Base-by-base conservation (phyloP, 441 rosid species). In the Populus trichocarpa region DNA sequence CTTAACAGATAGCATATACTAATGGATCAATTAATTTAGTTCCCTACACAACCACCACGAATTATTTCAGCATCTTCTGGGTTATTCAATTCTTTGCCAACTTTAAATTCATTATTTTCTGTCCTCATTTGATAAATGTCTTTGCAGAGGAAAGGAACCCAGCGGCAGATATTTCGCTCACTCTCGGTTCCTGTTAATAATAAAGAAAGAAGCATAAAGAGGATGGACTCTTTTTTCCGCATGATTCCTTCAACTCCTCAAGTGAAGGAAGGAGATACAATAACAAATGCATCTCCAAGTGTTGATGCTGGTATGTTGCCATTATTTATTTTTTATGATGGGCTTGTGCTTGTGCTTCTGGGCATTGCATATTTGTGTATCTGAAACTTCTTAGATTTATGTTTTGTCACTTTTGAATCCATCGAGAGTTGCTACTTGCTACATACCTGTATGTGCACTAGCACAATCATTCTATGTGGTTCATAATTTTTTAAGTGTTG, bases 241-340 rank as follows among this genome's bases (percentile, higher is more conserved):
- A 87, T 96, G 25, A 86, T 96, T 78, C 91, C 97, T 65, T 85
- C 96, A 20, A 96, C 95, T 69, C 96, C 99, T 77, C 90, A 84
- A 81, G 87, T 87, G 69, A 90, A 85, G 76, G 94, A 92, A 84
- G 94, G 92, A 80, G 93, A 89, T 23, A 63, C 22, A 16, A 72
- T 72, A 32, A 46, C 85, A 72, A 78, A 80, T 82, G 75, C 86
- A 76, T 87, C 94, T 74, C 84, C 81, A 18, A 78, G 79, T 69
- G 75, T 28, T 74, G 88, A 89, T 79, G 40, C 84, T 3, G 98
- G 98, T 92, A 87, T 76, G 70, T 74, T 72, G 75, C 8, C 38
- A 33, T 65, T 23, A 26, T 2, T 20, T 72, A 80, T 75, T 65
- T 3, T 16, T 3, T 57, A 11, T 71, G 42, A 33, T 72, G 35